These are phyloP conservation scores for Fragaria vesca DNA, from an alignment of 306 rosid genomes.

Conservation along the genomic window DNA sequence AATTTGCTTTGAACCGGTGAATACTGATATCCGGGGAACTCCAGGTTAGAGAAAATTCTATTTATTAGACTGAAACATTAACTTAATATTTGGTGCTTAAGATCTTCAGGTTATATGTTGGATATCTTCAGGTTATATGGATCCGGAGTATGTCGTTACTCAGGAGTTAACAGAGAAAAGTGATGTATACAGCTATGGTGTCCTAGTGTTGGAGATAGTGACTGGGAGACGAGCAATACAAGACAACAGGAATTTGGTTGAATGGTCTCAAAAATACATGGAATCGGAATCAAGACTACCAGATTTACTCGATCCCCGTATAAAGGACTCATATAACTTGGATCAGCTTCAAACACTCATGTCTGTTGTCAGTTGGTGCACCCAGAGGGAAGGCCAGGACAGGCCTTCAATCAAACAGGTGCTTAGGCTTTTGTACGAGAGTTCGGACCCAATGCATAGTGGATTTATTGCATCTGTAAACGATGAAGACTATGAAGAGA, in stretches of 20 bases:
- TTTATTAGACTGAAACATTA: constrained; percentile 12
- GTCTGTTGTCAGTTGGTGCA: constrained; percentile 85
- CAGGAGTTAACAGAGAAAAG: constrained; percentile 97
- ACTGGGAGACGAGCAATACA: constrained; percentile 85
- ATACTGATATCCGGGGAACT: constrained; percentile 85
- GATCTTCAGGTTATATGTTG: constrained; percentile 19
- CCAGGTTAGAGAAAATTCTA: constrained; percentile 54
- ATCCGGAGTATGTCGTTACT: constrained; percentile 90
- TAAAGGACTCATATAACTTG: constrained; percentile 64
- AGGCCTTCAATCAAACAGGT: constrained; percentile 94
- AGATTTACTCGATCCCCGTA: constrained; percentile 74
- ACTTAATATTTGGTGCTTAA: constrained; percentile 1
- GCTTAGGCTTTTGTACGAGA: constrained; percentile 86
- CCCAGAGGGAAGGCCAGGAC: constrained; percentile 76
- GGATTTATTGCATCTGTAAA: constrained; percentile 62
- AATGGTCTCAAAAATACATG: constrained; percentile 79
- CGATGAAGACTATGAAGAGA: constrained; percentile 59
- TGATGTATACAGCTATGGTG: constrained; percentile 90
- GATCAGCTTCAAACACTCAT: constrained; percentile 80
- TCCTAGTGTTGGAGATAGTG: constrained; percentile 74
- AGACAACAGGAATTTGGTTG: constrained; percentile 70
- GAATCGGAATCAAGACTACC: constrained; percentile 55
- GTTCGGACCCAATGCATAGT: constrained; percentile 81
- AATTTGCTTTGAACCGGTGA: constrained; percentile 75
- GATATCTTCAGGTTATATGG: constrained; percentile 86